phyloP scores from a whole-genome alignment of 805 yeast species.

The Kodamaea restingae region DNA sequence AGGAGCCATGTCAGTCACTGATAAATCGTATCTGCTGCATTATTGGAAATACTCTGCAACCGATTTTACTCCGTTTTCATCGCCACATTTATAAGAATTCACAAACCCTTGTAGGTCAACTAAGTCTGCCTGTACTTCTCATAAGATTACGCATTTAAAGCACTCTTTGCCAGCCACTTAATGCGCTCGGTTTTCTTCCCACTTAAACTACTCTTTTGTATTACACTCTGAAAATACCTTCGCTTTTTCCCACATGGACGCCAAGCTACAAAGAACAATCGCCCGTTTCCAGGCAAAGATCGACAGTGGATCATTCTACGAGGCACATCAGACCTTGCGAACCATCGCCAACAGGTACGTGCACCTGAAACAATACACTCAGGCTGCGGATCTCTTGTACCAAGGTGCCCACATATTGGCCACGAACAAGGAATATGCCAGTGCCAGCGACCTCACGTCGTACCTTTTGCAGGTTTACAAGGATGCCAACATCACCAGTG shows the following conservation, averaged over 20 bases:
- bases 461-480: conserved; percentile 71
- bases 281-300: conserved; percentile 68
- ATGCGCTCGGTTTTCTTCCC: too few species aligned
- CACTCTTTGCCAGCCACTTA: too few species aligned
- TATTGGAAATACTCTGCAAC: too few species aligned
- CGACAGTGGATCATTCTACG: conserved; percentile 74
- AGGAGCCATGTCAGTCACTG: too few species aligned
- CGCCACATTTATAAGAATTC: too few species aligned
- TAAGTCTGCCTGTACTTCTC: too few species aligned
- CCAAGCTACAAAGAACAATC: conserved; percentile 34
- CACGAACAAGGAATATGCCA: conserved; percentile 68
- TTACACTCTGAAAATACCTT: too few species aligned
- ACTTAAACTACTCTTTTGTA: too few species aligned
- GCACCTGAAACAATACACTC: conserved; percentile 57
- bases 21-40: too few species aligned
- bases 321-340: conserved; percentile 92
- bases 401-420: conserved; percentile 68
- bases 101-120: too few species aligned
- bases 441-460: conserved; percentile 71
- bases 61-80: too few species aligned
- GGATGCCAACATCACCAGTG: conserved; percentile 41
- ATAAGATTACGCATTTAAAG: too few species aligned
- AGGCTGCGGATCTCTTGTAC: conserved; percentile 71
- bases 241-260: neutral
- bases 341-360: conserved; percentile 85